Percentiles rank a stretch among this genome's conserved stretches.
Conservation (phyloP, 2,329 filamentous ascomycete genomes). For the Talaromyces sp. region DNA sequence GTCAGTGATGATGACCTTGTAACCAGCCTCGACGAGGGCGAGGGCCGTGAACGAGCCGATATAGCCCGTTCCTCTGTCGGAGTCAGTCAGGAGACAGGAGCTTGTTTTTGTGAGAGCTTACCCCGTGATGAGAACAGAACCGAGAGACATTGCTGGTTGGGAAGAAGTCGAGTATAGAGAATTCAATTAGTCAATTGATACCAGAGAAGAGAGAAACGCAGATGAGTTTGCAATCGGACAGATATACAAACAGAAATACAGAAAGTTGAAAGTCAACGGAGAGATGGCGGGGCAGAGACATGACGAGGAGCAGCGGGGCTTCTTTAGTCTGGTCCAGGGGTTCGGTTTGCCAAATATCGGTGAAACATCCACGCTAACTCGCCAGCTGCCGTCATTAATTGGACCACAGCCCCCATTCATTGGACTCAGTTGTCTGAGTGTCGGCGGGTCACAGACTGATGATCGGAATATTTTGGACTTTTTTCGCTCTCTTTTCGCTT, state of each 20-base stretch:
- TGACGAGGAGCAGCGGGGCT: not conserved
- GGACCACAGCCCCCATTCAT: not conserved
- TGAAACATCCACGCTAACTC: not conserved
- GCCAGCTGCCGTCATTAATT: not conserved
- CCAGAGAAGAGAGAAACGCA: not conserved
- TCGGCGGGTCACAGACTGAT: not conserved
- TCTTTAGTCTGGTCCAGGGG: not conserved
- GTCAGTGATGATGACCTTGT: conserved; percentile 95
- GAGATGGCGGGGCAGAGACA: conserved; percentile 15
- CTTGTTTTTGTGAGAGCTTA: conserved; percentile 47
- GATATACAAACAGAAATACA: not conserved
- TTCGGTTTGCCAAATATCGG: not conserved
- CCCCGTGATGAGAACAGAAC: conserved; percentile 90
- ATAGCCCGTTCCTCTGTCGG: conserved; percentile 86
- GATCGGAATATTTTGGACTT: not conserved
- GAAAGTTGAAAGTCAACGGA: not conserved
- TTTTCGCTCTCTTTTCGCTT: not conserved
- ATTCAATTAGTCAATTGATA: not conserved
- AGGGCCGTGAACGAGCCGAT: conserved; percentile 97
- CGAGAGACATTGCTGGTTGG: conserved; percentile 62
- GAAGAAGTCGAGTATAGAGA: not conserved
- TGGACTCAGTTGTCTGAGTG: not conserved
- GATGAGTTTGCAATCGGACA: not conserved
- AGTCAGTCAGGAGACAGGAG: not conserved
- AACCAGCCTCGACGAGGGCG: conserved; percentile 85